Evolutionary conservation across 345 rosid species (phyloP), one percentile per base, ranked within the genome.

Genomic region (Anastatica hierochuntica): DNA sequence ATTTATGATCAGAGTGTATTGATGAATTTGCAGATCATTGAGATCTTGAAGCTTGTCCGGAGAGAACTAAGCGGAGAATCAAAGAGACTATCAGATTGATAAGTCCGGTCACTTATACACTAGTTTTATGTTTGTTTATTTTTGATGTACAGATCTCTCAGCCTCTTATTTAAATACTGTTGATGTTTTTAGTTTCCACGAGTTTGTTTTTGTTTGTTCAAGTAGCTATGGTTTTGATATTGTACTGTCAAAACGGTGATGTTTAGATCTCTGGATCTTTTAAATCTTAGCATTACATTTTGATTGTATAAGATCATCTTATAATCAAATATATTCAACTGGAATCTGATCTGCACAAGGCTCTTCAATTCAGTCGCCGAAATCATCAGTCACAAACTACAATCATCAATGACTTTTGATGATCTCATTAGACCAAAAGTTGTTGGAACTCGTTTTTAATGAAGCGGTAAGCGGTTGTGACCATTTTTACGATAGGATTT

Each of bases 51-150:
- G 79, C 78, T 92, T 49, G 88, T 92, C 30, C 72, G 76, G 60
- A 78, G 81, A 72, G 94, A 88, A 73, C 69, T 92, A 74, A 78
- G 79, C 14, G 94, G 90, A 58, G 82, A 76, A 68, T 56, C 74
- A 36, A 56, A 55, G 10, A 77, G 71, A 67, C 30, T 41, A 63
- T 40, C 58, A 21, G 70, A 49, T 54, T 77, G 75, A 73, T 48
- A 19, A 21, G 43, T 7, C 12, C 12, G 2, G 23, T 53, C 43
- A 30, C 49, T 43, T 58, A 12, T 8, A 51, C 42, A 27, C 43
- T 58, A 50, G 65, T 37, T 52, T 52, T n/a, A n/a, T 21, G 2
- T 21, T 5, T 21, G 24, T 21, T 21, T 21, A 2, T 24, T n/a
- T 43, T 51, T 50, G 55, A 1, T 66, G 60, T 66, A 66, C 53